phyloP scores from a whole-genome alignment of 495 filamentous ascomycete genomes.

The Penicillium coprophilum region DNA sequence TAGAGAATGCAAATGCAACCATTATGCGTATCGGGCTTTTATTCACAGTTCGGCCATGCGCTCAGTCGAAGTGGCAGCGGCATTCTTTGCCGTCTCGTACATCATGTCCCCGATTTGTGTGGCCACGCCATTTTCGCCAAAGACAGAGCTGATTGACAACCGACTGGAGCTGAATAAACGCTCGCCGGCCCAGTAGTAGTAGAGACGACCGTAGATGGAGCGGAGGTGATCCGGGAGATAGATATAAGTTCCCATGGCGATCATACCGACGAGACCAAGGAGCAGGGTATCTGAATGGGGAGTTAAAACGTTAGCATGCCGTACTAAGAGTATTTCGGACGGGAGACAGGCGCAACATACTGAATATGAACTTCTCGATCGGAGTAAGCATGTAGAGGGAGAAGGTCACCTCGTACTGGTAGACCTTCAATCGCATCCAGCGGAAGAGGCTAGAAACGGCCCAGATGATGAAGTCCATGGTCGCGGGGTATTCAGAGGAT shows the following conservation, averaged over 20 bases:
- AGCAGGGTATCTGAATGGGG: constrained; percentile 74
- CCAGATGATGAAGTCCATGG: constrained; percentile 37
- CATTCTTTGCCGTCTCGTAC: constrained; percentile 45
- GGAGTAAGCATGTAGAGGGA: constrained; percentile 84
- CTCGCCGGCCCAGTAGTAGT: constrained; percentile 92
- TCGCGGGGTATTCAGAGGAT: constrained; percentile 6
- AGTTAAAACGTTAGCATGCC: constrained; percentile 2
- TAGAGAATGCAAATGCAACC: constrained; percentile 11
- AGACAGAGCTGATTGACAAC: constrained; percentile 39
- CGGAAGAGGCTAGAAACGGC: constrained; percentile 50
- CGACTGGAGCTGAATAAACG: constrained; percentile 42
- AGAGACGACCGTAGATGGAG: constrained; percentile 74
- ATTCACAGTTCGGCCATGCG: constrained; percentile 42
- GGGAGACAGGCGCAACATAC: constrained; percentile 46
- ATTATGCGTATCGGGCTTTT: neutral
- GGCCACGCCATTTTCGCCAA: constrained; percentile 30
- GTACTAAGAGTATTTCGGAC: neutral
- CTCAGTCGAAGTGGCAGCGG: constrained; percentile 35
- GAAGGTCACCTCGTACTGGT: constrained; percentile 86
- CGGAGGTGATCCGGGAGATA: constrained; percentile 90
- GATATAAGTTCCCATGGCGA: constrained; percentile 78
- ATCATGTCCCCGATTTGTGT: constrained; percentile 40
- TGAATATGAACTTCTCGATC: constrained; percentile 83
- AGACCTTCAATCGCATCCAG: constrained; percentile 75
- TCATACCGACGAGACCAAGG: constrained; percentile 81